Evolutionary conservation across 1,139 yeast species (phyloP).

Genomic region (Oligophagozyma castellii): DNA sequence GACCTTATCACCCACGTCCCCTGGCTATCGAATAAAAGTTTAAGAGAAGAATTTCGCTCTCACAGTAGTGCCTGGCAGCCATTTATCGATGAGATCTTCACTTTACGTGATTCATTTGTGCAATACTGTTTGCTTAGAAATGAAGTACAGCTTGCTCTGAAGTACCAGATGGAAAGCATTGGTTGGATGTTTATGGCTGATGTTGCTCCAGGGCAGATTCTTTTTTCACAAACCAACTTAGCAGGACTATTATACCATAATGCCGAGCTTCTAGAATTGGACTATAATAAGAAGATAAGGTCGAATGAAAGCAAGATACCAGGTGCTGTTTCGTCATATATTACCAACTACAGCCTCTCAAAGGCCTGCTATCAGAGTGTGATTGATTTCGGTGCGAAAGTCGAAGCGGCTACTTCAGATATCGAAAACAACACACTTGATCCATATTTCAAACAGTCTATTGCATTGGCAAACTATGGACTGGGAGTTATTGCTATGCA

Average conservation of each 20-base stretch:
- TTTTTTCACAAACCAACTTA: slow-evolving; percentile 54
- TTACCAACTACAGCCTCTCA: too few species aligned
- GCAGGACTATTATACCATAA: slow-evolving; percentile 59
- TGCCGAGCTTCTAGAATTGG: slow-evolving; percentile 50
- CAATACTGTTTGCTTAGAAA: slow-evolving; percentile 53
- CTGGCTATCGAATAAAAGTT: neutral
- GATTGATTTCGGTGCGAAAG: too few species aligned
- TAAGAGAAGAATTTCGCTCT: neutral
- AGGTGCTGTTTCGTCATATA: too few species aligned
- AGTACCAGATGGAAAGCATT: slow-evolving; percentile 49
- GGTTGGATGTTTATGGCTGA: slow-evolving; percentile 66
- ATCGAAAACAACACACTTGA: neutral
- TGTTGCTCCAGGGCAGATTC: slow-evolving; percentile 44
- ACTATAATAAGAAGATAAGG: too few species aligned
- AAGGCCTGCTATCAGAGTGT: too few species aligned
- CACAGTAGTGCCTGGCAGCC: slow-evolving; percentile 24
- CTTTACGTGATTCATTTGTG: slow-evolving; percentile 53
- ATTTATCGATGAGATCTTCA: slow-evolving; percentile 58
- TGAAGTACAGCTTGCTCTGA: slow-evolving; percentile 46
- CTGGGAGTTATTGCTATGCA: slow-evolving; percentile 69
- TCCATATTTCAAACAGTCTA: slow-evolving; percentile 28
- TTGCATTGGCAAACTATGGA: slow-evolving; percentile 71
- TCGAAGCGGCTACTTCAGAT: too few species aligned
- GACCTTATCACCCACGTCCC: too few species aligned
- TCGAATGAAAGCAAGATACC: too few species aligned